Evolutionary conservation across 1,284 basidiomycete species (phyloP), one percentile per base, ranked within the genome.

Genomic region (Malassezia psittaci): DNA sequence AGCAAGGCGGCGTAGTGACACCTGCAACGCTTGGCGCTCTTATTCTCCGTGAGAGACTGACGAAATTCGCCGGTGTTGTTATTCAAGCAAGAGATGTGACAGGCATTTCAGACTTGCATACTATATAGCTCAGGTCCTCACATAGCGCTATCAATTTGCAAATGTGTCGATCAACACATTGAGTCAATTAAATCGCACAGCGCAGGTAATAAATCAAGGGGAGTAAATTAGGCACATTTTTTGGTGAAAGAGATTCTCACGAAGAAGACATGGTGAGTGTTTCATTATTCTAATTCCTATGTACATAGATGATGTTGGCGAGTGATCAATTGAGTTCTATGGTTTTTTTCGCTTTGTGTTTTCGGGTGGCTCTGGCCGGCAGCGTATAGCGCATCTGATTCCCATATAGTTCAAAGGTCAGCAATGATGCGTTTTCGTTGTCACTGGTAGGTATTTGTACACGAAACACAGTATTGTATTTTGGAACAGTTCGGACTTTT

Each of bases 21-120:
- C 83, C 87, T 0, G 81, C 84, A 64, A 82, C 82, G 1, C 86
- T 85, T 1, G 80, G 89, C 51, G 88, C 88, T 13, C 82, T 85
- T 57, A 81, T 81, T 3, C 69, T 90, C 48, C 76, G 88, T 13
- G 79, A 82, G 61, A 79, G 87, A 18, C 74, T 91, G 54, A 77
- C 79, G 60, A 77, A 77, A 21, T 81, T 78, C 13, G 82, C 80
- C 1, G 72, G 76, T 33, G 80, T 86, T 41, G 16, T 21, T 7
- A 41, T 41, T n/a, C 39, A 41, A 10, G 39, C 39, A 41, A n/a
- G 16, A 9, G 39, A 41, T n/a, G 13, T 41, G 9, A 41, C 24
- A 7, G 24, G 7, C 4, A 29, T 29, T 3, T 7, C 4, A 29
- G 7, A 29, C 24, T 29, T 29, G 24, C 24, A 29, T 29, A 7